Evolutionary conservation across 2,329 filamentous ascomycete species (phyloP), one percentile per base, ranked within the genome.

Genomic region (Pseudomassariella vexata): DNA sequence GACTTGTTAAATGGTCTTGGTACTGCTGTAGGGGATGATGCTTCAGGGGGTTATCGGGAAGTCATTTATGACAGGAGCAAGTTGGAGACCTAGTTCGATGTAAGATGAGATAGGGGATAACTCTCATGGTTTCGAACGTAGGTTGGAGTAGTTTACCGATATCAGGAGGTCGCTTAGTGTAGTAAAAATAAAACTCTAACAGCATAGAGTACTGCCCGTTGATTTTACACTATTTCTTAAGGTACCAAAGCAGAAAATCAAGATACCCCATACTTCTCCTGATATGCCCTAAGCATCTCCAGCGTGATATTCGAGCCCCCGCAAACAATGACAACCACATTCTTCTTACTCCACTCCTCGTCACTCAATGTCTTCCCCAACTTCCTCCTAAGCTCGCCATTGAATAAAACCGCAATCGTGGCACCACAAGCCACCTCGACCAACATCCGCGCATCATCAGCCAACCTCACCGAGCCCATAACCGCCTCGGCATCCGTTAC

Each of bases 401-500:
- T 74, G 48, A 86, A 87, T 37, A 69, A 78, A 3, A 76, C 55
- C 2, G 82, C 85, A 9, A 94, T 60, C 32, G 82, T 83, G 5
- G 90, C 87, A 1, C 89, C 88, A 54, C 90, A 95, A 0, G 88
- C 79, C 21, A 82, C 66, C 63, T 96, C 90, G 3, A 95, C 85
- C 36, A 95, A 65, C 35, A 90, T 62, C 17, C 83, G 66, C 46
- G 89, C 85, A 39, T 94, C 87, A 43, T 95, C 84, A 8, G 85
- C 81, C 40, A 95, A 79, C 16, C 76, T 68, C 48, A 82, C 78
- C 33, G 82, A 84, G 3, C 80, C 88, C 59, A 80, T 74, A 14
- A 85, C 86, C 0, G 90, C 89, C 49, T 92, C 85, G 4, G 77
- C 79, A 47, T 94, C 86, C 3, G 68, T 69, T 7, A 92, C 65